A percentile compares a stretch with the other conserved stretches of the same genome.
Evolutionary conservation across 208 protist genomes (phyloP).

Genomic region (Crithidia thermophila): DNA sequence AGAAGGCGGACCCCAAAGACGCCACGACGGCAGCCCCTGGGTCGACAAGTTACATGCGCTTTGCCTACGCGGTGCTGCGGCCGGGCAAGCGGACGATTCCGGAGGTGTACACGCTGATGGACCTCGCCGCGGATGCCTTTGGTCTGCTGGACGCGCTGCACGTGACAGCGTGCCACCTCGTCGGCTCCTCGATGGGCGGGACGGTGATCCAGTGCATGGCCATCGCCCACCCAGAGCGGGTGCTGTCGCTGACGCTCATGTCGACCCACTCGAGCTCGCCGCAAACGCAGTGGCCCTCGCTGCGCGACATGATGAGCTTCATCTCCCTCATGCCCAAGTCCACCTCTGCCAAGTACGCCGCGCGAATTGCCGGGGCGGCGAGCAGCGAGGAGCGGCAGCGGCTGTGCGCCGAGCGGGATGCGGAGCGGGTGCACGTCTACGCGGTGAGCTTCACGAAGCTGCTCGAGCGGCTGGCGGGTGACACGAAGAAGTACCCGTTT

Average conservation of each 20-base stretch:
- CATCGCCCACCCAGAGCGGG: constrained; percentile 44
- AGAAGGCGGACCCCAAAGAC: not conserved
- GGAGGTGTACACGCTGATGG: constrained; percentile 52
- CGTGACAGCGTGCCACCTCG: constrained; percentile 44
- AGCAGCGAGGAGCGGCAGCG: constrained; percentile 32
- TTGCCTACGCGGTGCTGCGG: constrained; percentile 34
- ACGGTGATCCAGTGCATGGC: constrained; percentile 73
- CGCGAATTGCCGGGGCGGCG: constrained; percentile 27
- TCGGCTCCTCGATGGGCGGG: constrained; percentile 76
- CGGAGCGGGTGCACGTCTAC: constrained; percentile 37
- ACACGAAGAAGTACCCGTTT: constrained; percentile 42
- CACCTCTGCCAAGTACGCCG: constrained; percentile 33
- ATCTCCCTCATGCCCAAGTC: constrained; percentile 40
- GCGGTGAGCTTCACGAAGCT: constrained; percentile 39
- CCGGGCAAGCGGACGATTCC: constrained; percentile 39
- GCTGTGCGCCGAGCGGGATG: constrained; percentile 32
- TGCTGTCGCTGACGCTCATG: constrained; percentile 54
- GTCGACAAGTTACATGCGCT: constrained; percentile 16
- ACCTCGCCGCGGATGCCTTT: constrained; percentile 70
- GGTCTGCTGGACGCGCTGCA: constrained; percentile 57
- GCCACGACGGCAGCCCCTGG: not conserved
- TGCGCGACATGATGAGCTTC: constrained; percentile 46
- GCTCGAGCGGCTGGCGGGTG: constrained; percentile 40
- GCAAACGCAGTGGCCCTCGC: constrained; percentile 39
- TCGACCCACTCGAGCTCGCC: constrained; percentile 43